Evolutionary conservation across 345 rosid species (phyloP), one percentile per base, ranked within the genome.

Genomic region (Hevea brasiliensis): DNA sequence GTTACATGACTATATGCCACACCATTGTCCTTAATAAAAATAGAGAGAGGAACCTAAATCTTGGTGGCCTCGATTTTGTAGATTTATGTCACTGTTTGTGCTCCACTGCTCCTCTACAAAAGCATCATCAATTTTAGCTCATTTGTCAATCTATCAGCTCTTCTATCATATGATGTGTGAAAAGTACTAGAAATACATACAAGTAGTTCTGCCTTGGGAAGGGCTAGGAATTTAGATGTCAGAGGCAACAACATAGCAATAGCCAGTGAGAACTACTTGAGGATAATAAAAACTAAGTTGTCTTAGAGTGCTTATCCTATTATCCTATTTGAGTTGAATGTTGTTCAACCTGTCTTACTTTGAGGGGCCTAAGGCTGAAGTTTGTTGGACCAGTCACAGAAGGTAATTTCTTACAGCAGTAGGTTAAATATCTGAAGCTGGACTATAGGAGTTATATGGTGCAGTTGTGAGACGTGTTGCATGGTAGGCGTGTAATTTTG

Each of bases 401-500:
- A 32, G 37, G 37, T 32, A 32, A 32, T 44, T 44, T 44, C 47
- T 44, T 44, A 2, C 11, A 7, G 9, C 47, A 44, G 1, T 17
- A 29, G 26, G 67, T 37, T 20, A 62, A n/a, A 24, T 18, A 40
- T 62, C 67, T 37, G 48, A 62, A 62, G 13, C 67, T 62, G 48
- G 29, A 23, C 4, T 24, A 56, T 8, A 7, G 17, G 40, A 59
- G n/a, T 59, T 26, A 6, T 21, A 21, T 59, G 40, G n/a, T n/a
- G 13, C 8, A 40, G 63, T 29, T 59, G 20, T 59, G 61, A 59
- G 63, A 59, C 40, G 26, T 27, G 27, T 12, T 26, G 32, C 37
- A 1, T 26, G 18, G 35, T 59, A 26, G 63, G 63, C 15, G 13
- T 0, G 0, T 59, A 59, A 59, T 27, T 11, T 15, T 26, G 63